Conservation (phyloP, 768 basidiomycete species). For the Boletus rex-veris region DNA sequence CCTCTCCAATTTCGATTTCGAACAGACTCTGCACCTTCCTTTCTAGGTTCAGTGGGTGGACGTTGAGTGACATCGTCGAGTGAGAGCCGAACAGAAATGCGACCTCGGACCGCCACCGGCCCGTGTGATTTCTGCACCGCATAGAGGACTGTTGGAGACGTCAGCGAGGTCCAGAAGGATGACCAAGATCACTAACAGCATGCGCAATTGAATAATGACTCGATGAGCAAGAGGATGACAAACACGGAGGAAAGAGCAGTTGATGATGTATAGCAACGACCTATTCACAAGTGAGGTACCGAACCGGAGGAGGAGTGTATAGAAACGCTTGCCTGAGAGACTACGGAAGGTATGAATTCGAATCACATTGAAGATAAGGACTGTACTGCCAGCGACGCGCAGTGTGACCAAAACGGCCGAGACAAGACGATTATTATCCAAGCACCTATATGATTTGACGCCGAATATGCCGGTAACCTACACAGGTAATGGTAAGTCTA, state of each 20-base stretch:
- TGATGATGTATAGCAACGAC: slow-evolving; percentile 43
- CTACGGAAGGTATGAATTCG: slow-evolving; percentile 39
- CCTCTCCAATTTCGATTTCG: slow-evolving; percentile 14
- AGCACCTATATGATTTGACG: slow-evolving; percentile 62
- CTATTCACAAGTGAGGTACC: slow-evolving; percentile 25
- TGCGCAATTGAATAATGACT: slow-evolving; percentile 55
- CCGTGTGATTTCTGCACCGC: slow-evolving; percentile 53
- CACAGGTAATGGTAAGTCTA: neutral
- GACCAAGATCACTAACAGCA: slow-evolving; percentile 47
- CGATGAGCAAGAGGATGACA: slow-evolving; percentile 47
- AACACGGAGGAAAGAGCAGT: slow-evolving; percentile 36
- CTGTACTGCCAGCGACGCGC: slow-evolving; percentile 38
- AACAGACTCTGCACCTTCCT: slow-evolving; percentile 1
- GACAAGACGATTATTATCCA: slow-evolving; percentile 57
- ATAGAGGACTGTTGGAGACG: slow-evolving; percentile 42
- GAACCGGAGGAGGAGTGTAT: neutral
- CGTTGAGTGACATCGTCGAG: slow-evolving; percentile 36
- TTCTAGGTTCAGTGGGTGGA: slow-evolving; percentile 11
- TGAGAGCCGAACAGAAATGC: slow-evolving; percentile 50
- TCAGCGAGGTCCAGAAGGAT: slow-evolving; percentile 1
- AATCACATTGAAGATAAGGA: slow-evolving; percentile 43
- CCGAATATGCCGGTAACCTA: slow-evolving; percentile 64
- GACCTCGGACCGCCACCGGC: slow-evolving; percentile 49
- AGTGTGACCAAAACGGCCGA: slow-evolving; percentile 41
- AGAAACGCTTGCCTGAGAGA: slow-evolving; percentile 41